Percentiles rank a stretch among this genome's conserved stretches.
Evolutionary conservation across 345 rosid species (phyloP).

Genomic region (Citrus unshiu): DNA sequence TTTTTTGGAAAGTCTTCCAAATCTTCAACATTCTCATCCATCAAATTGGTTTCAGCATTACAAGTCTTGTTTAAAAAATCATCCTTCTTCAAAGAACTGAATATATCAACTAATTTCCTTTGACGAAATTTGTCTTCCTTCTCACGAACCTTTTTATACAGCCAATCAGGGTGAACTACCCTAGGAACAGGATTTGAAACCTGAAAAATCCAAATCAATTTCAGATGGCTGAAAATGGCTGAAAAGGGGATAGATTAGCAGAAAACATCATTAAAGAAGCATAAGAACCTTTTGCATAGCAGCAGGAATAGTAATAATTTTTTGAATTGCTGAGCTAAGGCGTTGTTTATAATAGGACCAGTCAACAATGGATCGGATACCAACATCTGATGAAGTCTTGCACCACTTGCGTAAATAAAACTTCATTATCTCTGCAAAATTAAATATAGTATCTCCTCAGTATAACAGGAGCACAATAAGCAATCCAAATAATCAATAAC

Average conservation of each 20-base stretch:
- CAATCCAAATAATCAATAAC: conserved; percentile 19
- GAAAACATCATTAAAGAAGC: conserved; percentile 9
- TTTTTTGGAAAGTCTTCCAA: conserved; percentile 71
- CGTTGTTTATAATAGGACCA: conserved; percentile 97
- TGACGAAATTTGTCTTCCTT: conserved; percentile 90
- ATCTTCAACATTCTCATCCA: conserved; percentile 48
- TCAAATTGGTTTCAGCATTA: conserved; percentile 21
- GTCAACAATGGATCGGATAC: conserved; percentile 80
- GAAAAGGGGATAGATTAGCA: conserved; percentile 9
- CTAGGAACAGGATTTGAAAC: conserved; percentile 95
- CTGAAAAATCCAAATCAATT: conserved; percentile 37
- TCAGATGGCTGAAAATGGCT: conserved; percentile 2
- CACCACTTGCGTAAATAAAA: conserved; percentile 88
- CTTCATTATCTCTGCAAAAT: conserved; percentile 63
- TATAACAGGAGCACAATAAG: conserved; percentile 10
- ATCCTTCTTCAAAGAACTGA: conserved; percentile 35
- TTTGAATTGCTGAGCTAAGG: conserved; percentile 88
- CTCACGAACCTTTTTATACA: conserved; percentile 91
- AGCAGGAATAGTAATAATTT: conserved; percentile 93
- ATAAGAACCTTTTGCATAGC: conserved; percentile 95
- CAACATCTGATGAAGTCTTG: conserved; percentile 69
- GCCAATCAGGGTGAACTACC: conserved; percentile 97
- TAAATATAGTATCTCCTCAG: conserved; percentile 18
- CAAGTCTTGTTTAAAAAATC: conserved; percentile 22
- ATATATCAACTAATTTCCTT: conserved; percentile 73